Conservation (phyloP, 2,329 filamentous ascomycete species). For the Colletotrichum limetticola region DNA sequence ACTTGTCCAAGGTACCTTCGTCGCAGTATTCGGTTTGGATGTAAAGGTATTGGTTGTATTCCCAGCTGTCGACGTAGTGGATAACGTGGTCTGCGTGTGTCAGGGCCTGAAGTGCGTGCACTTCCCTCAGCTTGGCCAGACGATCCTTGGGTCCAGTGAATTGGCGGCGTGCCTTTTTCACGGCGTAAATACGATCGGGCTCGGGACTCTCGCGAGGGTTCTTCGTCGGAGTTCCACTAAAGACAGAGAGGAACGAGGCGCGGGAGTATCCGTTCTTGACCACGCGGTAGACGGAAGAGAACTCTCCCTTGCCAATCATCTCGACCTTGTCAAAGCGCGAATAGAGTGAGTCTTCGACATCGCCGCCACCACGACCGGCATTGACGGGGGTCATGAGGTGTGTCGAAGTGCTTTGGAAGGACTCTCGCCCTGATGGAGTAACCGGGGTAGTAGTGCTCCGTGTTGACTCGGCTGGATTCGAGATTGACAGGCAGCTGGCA, state of each 20-base stretch:
- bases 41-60: conserved; percentile 85
- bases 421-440: conserved; percentile 74
- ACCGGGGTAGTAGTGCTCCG: conserved; percentile 63
- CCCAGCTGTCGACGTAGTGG: conserved; percentile 88
- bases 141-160: conserved; percentile 83
- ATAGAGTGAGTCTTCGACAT: conserved; percentile 76
- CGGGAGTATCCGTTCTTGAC: conserved; percentile 52
- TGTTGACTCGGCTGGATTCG: conserved; percentile 62
- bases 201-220: conserved; percentile 62
- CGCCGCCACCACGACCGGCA: conserved; percentile 74
- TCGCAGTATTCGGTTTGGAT: conserved; percentile 98
- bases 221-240: conserved; percentile 59
- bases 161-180: conserved; percentile 90
- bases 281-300: conserved; percentile 91
- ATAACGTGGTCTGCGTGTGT: conserved; percentile 86
- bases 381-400: conserved; percentile 76
- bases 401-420: conserved; percentile 59
- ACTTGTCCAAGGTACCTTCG: conserved; percentile 88
- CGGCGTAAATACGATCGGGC: conserved; percentile 79
- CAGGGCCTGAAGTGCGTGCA: conserved; percentile 80
- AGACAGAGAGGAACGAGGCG: conserved; percentile 40
- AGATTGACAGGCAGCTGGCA: conserved; percentile 85
- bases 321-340: conserved; percentile 85
- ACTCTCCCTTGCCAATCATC: conserved; percentile 87
- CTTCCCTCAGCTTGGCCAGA: conserved; percentile 86